phyloP scores from a whole-genome alignment of 75 land plant species.

The Cunninghamia lanceolata region DNA sequence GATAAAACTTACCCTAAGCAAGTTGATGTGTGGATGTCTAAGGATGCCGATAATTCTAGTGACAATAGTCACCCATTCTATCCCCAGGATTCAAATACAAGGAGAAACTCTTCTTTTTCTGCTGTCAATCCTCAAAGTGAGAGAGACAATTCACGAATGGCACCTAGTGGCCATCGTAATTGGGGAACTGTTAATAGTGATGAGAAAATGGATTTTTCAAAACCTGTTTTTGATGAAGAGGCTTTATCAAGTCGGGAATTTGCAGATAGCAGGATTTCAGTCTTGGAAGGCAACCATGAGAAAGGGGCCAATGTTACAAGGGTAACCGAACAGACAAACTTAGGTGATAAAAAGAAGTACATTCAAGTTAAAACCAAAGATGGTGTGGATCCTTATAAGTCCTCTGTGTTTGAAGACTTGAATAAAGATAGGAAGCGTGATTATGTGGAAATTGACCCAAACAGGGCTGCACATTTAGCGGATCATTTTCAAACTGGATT shows the following conservation, averaged over 20 bases:
- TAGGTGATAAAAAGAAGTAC: neutral
- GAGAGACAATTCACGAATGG: neutral
- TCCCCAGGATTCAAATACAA: neutral
- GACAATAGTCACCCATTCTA: neutral
- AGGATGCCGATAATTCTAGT: constrained; percentile 6
- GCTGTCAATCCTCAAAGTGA: constrained; percentile 11
- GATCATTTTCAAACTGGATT: neutral
- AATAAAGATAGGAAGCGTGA: neutral
- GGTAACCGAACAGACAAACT: neutral
- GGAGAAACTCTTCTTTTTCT: neutral
- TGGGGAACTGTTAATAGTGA: constrained; percentile 40
- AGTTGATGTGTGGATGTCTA: constrained; percentile 21
- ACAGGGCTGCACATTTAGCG: neutral
- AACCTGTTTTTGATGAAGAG: constrained; percentile 31
- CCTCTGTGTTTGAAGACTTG: neutral
- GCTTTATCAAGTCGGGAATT: constrained; percentile 11
- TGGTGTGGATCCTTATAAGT: neutral
- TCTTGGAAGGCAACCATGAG: neutral
- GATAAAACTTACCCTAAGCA: constrained; percentile 37
- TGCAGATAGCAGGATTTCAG: neutral
- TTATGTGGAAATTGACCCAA: neutral
- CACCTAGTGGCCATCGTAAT: constrained; percentile 32
- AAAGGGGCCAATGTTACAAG: constrained; percentile 5
- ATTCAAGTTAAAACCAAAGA: constrained; percentile 2
- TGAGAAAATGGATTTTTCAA: constrained; percentile 36